Evolutionary conservation across 495 filamentous ascomycete species (phyloP), one percentile per base, ranked within the genome.

Genomic region (Penicillium cataractarum): DNA sequence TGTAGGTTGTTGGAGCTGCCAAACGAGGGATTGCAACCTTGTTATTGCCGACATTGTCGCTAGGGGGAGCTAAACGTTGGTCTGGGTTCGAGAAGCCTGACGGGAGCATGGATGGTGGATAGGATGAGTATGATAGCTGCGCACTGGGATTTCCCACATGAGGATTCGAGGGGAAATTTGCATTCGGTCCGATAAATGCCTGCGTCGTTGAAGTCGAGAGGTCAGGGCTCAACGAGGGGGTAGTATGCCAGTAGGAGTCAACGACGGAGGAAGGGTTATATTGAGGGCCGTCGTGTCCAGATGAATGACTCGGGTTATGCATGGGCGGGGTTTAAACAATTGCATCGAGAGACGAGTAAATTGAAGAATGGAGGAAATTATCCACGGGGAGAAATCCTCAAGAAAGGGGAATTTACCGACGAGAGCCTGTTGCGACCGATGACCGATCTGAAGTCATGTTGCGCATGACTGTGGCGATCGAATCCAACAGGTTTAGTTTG

Each of bases 11-110:
- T 4, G 60, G 15, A 0, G 46, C 27, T 0, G 69, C 49, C 12
- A 69, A 33, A 4, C 76, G 72, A 3, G 76, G 76, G 21, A 79
- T 79, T 0, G 76, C 65, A 29, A 79, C 71, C 52, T 79, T 79
- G 3, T 64, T 64, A 4, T 19, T 37, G 48, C 15, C 21, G 26
- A 26, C 13, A 8, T 59, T 63, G 4, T 19, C 21, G 22, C 3
- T 13, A 10, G 39, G 15, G 17, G 62, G 15, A 12, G 62, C 31
- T 4, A 19, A 40, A 4, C 22, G n/a, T 51, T 32, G 15, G 15
- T 26, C 40, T 10, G 42, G 19, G 9, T 22, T 46, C 27, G 51
- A 13, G 2, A 51, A 49, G 2, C 55, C 50, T 7, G 32, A 27
- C 12, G 46, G 22, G 7, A 46, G n/a, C 2, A 37, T 31, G 22